Evolutionary conservation across 257 asterid genomes (phyloP).

Genomic region (Solanum virginianum): DNA sequence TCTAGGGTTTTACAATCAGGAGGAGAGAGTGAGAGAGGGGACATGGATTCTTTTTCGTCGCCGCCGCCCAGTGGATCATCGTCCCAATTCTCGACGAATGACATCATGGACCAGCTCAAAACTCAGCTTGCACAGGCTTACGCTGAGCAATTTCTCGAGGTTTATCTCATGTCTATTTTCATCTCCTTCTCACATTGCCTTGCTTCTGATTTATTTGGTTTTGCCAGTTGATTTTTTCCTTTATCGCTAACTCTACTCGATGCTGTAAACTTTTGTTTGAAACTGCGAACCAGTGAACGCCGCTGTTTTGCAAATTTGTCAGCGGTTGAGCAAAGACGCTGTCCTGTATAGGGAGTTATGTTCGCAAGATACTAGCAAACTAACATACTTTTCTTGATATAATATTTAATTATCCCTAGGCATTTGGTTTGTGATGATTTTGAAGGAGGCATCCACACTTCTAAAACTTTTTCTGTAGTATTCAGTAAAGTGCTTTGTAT

Average conservation of each 20-base stretch:
- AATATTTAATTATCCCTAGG: not conserved
- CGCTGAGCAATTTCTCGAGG: constrained; percentile 85
- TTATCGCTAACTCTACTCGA: not conserved
- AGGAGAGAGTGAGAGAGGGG: not conserved
- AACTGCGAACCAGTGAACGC: not conserved
- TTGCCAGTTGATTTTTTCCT: not conserved
- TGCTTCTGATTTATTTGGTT: not conserved
- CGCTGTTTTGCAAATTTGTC: not conserved
- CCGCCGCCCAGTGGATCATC: constrained; percentile 46
- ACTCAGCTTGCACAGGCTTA: constrained; percentile 73
- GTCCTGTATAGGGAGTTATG: not conserved
- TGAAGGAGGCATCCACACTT: not conserved
- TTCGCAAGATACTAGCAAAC: not conserved
- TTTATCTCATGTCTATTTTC: not conserved
- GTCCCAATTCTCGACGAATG: constrained; percentile 34
- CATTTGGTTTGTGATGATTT: not conserved
- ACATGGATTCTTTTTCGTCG: constrained; percentile 60
- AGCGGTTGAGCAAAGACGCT: not conserved
- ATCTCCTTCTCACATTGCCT: not conserved
- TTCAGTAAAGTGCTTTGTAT: not conserved
- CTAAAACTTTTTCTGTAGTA: not conserved
- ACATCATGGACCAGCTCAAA: constrained; percentile 58
- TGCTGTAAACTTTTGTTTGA: not conserved
- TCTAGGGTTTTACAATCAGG: not conserved
- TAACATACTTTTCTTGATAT: not conserved